Conservation (phyloP, 192 early-diverging fungal genomes). For the Rhizophlyctis rosea region DNA sequence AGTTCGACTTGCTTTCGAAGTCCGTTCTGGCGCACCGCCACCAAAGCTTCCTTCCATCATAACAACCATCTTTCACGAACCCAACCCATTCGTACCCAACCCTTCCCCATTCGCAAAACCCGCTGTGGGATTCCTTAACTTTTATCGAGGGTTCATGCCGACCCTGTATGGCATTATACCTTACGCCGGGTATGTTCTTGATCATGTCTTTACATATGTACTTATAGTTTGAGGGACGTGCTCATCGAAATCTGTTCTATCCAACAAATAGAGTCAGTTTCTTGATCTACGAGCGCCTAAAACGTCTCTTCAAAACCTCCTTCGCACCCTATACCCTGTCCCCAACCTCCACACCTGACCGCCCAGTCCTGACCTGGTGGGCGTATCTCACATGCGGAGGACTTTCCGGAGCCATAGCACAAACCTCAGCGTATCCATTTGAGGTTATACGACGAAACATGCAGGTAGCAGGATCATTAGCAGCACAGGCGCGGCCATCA, state of each 20-base stretch:
- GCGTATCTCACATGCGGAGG: slow-evolving; percentile 79
- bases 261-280: slow-evolving; percentile 72
- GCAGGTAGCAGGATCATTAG: slow-evolving; percentile 36
- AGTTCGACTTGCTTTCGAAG: slow-evolving; percentile 90
- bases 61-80: slow-evolving; percentile 74
- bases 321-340: slow-evolving; percentile 20
- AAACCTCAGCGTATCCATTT: slow-evolving; percentile 87
- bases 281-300: slow-evolving; percentile 70
- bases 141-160: slow-evolving; percentile 91
- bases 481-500: no score
- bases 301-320: slow-evolving; percentile 23
- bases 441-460: slow-evolving; percentile 69
- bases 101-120: slow-evolving; percentile 4
- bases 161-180: slow-evolving; percentile 91
- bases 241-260: no score
- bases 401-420: slow-evolving; percentile 76
- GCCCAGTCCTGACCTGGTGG: slow-evolving; percentile 54
- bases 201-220: background rate
- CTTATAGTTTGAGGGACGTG: background rate
- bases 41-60: slow-evolving; percentile 27
- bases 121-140: slow-evolving; percentile 63
- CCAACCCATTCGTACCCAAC: slow-evolving; percentile 33
- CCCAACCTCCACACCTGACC: slow-evolving; percentile 6
- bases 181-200: slow-evolving; percentile 70
- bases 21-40: slow-evolving; percentile 30